Evolutionary conservation across 169 alveolate genomes (phyloP).

Genomic region (Plasmodium coatneyi): DNA sequence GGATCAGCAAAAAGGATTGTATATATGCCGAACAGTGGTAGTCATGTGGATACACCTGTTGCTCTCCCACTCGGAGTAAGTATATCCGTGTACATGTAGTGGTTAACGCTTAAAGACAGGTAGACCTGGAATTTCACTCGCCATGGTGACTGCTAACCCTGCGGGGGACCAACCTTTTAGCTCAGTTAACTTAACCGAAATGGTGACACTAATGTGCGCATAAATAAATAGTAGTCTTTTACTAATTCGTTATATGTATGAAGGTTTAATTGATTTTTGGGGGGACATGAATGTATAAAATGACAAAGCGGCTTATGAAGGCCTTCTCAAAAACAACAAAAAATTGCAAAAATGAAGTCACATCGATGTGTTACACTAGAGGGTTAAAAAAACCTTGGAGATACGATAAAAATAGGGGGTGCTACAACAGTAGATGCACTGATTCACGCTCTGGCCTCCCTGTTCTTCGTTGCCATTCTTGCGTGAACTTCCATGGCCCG

Average conservation of each 20-base stretch:
- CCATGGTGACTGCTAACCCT: neutral
- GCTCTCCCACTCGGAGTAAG: neutral
- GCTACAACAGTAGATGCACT: neutral
- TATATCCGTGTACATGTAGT: neutral
- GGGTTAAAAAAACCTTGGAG: neutral
- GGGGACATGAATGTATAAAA: neutral
- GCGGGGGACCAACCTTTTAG: neutral
- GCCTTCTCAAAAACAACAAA: neutral
- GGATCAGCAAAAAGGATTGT: neutral
- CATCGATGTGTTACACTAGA: conserved; percentile 47
- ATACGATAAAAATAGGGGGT: neutral
- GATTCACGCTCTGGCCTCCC: conserved; percentile 45
- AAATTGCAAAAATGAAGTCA: neutral
- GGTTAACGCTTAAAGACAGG: neutral
- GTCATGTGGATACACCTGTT: neutral
- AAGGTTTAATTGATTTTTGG: neutral
- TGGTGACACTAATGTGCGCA: neutral
- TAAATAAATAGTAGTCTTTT: neutral
- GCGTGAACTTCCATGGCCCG: conserved; percentile 85
- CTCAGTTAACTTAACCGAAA: neutral
- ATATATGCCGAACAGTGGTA: neutral
- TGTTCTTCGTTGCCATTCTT: conserved; percentile 78
- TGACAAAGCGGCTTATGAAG: neutral
- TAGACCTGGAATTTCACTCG: neutral
- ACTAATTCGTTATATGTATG: neutral